These are phyloP conservation scores for Geotrichum bryndzae DNA, from an alignment of 1,139 yeast genomes.

Conservation along the genomic window DNA sequence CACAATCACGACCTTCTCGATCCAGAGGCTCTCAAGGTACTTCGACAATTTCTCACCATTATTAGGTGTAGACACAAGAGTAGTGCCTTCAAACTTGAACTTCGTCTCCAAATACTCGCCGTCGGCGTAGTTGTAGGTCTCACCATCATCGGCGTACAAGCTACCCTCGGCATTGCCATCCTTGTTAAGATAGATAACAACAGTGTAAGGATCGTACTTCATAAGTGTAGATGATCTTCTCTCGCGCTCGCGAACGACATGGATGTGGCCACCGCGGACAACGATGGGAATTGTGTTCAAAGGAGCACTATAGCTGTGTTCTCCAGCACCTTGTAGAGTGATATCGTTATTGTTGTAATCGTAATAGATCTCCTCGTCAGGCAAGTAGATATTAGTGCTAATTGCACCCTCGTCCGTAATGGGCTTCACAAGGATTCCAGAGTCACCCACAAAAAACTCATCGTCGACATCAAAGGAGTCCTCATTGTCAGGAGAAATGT, in stretches of 20 bases:
- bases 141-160: slow-evolving; percentile 81
- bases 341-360: slow-evolving; percentile 49
- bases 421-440: slow-evolving; percentile 78
- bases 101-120: slow-evolving; percentile 44
- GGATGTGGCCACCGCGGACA: slow-evolving; percentile 71
- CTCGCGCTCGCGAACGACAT: slow-evolving; percentile 61
- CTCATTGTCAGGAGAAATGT: slow-evolving; percentile 50
- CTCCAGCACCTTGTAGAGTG: slow-evolving; percentile 37
- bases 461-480: slow-evolving; percentile 63
- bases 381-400: slow-evolving; percentile 49
- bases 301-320: slow-evolving; percentile 43
- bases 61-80: slow-evolving; percentile 2
- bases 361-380: slow-evolving; percentile 50
- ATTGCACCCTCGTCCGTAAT: slow-evolving; percentile 54
- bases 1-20: slow-evolving; percentile 55
- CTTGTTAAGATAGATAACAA: slow-evolving; percentile 55
- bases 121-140: slow-evolving; percentile 51
- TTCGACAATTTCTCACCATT: slow-evolving; percentile 1
- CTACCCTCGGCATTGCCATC: slow-evolving; percentile 48
- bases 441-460: slow-evolving; percentile 69
- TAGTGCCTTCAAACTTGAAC: slow-evolving; percentile 18
- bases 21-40: slow-evolving; percentile 16
- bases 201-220: slow-evolving; percentile 76
- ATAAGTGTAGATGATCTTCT: slow-evolving; percentile 76
- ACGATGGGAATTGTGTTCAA: slow-evolving; percentile 65